Base-by-base conservation (phyloP, 192 early-diverging fungal species). In the Coemansia sp. region DNA sequence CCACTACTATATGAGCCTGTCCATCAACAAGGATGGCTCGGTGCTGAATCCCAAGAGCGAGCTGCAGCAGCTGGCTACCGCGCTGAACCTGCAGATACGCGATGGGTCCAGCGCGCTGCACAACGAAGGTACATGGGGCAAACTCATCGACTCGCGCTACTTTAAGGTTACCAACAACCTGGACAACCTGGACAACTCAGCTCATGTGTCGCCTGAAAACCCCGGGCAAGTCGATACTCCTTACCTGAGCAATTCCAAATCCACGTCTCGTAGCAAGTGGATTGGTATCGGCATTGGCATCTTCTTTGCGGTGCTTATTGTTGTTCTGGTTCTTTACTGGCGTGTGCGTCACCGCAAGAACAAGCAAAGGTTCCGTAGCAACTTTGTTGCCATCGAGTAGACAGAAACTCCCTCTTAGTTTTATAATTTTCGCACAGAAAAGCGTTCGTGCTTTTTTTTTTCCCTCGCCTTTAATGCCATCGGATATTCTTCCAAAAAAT, bases 261-360 rank as follows among this genome's bases (percentile, higher is more conserved):
- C 73, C 12, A 56, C 55, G 51, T 69, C 73, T 59, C 66, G 65
- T 39, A 62, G 60, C 53, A 76, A 66, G 66, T 76, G 73, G 73
- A 76, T 76, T 12, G 66, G 66, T 9, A 57, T 76, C 36, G 73
- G 73, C 1, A 69, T 76, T 23, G 66, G 47, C 18, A 60, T 76
- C 5, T 60, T 56, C 31, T 54, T 56, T 23, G 66, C 47, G 5
- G 49, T 76, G 32, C 37, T 69, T 17, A 56, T 68, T 32, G 59
- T 66, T 34, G 40, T 62, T 11, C 40, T 50, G n/a, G 60, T 69
- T 28, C 17, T 64, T 28, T 65, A 60, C 57, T 60, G 67, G 59
- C 57, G 57, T 38, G 43, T 67, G 40, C 43, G 41, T 39, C 62
- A 64, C 36, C 44, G 42, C n/a, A 51, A 46, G 40, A 56, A 58